phyloP scores from a whole-genome alignment of 2,329 filamentous ascomycete species.

The Aspergillus versicolor region DNA sequence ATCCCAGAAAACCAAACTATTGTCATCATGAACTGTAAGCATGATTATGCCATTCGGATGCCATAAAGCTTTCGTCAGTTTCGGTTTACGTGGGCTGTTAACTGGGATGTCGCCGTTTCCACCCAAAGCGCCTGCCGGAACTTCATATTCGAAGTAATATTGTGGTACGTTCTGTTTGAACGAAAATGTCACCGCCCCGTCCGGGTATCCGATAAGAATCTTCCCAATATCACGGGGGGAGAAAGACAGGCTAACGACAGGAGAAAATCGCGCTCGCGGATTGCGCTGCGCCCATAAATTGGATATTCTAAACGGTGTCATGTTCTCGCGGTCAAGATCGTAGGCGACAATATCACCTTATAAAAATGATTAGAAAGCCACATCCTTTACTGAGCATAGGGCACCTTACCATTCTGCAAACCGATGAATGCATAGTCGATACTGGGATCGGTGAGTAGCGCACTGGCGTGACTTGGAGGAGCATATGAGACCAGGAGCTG shows the following conservation, averaged over 20 bases:
- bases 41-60: conserved; percentile 93
- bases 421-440: conserved; percentile 92
- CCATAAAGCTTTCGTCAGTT: conserved; percentile 81
- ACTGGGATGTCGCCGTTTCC: conserved; percentile 64
- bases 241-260: conserved; percentile 75
- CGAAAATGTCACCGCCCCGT: conserved; percentile 86
- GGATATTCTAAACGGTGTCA: conserved; percentile 77
- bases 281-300: conserved; percentile 82
- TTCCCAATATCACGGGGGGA: conserved; percentile 92
- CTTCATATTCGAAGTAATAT: conserved; percentile 78
- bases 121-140: conserved; percentile 81
- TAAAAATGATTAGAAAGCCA: conserved; percentile 3
- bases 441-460: conserved; percentile 79
- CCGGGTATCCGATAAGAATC: conserved; percentile 83
- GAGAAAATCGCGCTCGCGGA: conserved; percentile 62
- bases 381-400: neutral
- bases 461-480: conserved; percentile 72
- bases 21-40: conserved; percentile 83
- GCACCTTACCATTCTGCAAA: conserved; percentile 60
- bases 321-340: conserved; percentile 77
- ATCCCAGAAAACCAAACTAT: conserved; percentile 93
- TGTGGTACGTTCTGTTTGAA: conserved; percentile 85
- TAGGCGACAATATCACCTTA: conserved; percentile 82
- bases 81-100: conserved; percentile 66
- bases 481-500: conserved; percentile 67